Base-by-base conservation (phyloP, 495 filamentous ascomycete species). In the Rostrohypoxylon terebratum region DNA sequence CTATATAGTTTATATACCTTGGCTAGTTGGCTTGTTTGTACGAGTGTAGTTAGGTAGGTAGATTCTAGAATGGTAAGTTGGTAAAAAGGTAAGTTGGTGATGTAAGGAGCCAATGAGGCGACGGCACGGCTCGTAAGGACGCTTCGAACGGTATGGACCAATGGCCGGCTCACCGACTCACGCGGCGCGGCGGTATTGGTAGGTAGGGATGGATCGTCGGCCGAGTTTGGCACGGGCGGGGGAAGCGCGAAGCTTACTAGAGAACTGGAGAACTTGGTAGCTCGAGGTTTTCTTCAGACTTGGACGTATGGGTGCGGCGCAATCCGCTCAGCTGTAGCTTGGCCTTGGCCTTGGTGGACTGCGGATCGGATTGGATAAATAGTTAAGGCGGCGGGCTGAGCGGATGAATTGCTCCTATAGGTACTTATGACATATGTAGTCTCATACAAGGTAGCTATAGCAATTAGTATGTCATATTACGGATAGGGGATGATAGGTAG, bases 141-240 rank as follows among this genome's bases (percentile, higher is more conserved):
- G 18, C 10, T 42, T 42, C 3, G 20, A 28, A 25, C 28, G 11
- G 14, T 42, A 8, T 34, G 44, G 25, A 2, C 36, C 20, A 42
- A 42, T 59, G 9, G n/a, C 16, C 9, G 34, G 55, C 45, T 42
- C 59, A 48, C 64, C 34, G 54, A 59, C 54, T 59, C 62, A 65
- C 62, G 62, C 62, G 62, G 5, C 28, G 40, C 38, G 38, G 13
- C 36, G 62, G 63, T 38, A 66, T 66, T 58, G 63, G 63, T 36
- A 23, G 28, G n/a, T n/a, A n/a, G n/a, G n/a, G 18, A 28, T 16
- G 9, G 25, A 13, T 42, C 13, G 31, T 57, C 59, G 42, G 34
- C 34, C 33, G 55, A 42, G 20, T 36, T 36, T 11, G 11, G 28
- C 28, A 5, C 28, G 28, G 20, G 28, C 18, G 38, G 33, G 33